Base-by-base conservation (phyloP, 2,329 filamentous ascomycete species). In the Zymoseptoria ardabiliae region DNA sequence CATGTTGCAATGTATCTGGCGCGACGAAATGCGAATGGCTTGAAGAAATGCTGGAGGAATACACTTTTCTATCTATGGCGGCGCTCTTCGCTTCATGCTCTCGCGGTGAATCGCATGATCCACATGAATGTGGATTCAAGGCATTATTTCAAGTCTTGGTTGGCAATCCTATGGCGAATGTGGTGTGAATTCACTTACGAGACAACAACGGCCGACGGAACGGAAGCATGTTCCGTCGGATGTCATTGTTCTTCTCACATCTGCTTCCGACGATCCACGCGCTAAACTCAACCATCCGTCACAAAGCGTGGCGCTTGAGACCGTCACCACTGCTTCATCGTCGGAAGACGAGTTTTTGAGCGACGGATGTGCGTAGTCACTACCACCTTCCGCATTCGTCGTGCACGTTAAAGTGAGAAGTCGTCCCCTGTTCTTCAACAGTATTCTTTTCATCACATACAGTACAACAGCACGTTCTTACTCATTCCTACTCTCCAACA, bases 1-100 rank as follows among this genome's bases (percentile, higher is more conserved):
- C 58, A 66, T 69, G 66, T 69, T 70, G 56, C 25, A 9, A 4
- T 28, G 2, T 28, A 4, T 9, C 6, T 28, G 25, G 25, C 25
- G 25, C 7, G 9, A 28, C 7, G 9, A 28, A 9, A 28, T 28
- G 23, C 65, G 48, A 30, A 51, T 7, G 30, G 22, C 21, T 45
- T 7, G 48, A 56, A 52, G 5, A 56, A 48, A 35, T 51, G 11
- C 17, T 50, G 50, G 49, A 54, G 41, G 23, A 57, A 35, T 30
- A 9, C 17, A 57, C 17, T 50, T 13, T 25, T 56, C 22, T 20
- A 58, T 52, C 52, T 53, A 53, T 50, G 35, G 23, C 54, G 48
- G 48, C 23, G 30, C 55, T 51, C 20, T 28, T n/a, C 54, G 30
- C 52, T 59, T 62, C 58, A 45, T 13, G 17, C 35, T 59, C 59